These are phyloP conservation scores for Auriscalpium microsporum DNA, from an alignment of 768 basidiomycete species.

Conservation along the genomic window DNA sequence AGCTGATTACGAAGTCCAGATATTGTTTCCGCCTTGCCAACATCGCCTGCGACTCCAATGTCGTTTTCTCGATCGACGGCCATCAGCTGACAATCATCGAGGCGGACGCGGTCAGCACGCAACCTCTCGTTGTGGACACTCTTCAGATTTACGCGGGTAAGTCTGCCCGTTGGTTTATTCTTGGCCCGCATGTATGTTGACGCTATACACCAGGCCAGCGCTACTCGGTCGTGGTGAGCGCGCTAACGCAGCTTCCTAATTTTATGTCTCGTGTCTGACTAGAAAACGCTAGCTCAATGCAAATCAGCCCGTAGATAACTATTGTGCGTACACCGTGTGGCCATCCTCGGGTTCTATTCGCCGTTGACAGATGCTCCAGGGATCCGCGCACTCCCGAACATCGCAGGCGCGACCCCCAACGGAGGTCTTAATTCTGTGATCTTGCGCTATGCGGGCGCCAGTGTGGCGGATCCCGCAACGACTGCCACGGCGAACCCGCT, in stretches of 20 bases:
- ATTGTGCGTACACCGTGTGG: constrained; percentile 22
- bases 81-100: constrained; percentile 38
- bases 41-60: constrained; percentile 23
- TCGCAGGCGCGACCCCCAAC: neutral
- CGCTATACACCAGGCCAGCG: neutral
- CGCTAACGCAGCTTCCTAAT: no score
- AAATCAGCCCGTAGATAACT: constrained; percentile 30
- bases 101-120: constrained; percentile 29
- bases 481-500: neutral
- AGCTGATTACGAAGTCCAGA: neutral
- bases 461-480: constrained; percentile 27
- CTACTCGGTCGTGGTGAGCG: neutral
- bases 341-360: no score
- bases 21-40: constrained; percentile 28
- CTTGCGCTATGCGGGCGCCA: constrained; percentile 32
- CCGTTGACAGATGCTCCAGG: neutral
- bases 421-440: constrained; percentile 27
- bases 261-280: neutral
- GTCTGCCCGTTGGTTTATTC: neutral
- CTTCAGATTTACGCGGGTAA: constrained; percentile 28
- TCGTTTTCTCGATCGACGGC: constrained; percentile 26
- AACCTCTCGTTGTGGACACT: constrained; percentile 26
- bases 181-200: neutral
- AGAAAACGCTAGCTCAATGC: constrained; percentile 19
- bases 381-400: neutral